These are phyloP conservation scores for Arthroderma uncinatum DNA, from an alignment of 2,329 filamentous ascomycete species.

Conservation along the genomic window DNA sequence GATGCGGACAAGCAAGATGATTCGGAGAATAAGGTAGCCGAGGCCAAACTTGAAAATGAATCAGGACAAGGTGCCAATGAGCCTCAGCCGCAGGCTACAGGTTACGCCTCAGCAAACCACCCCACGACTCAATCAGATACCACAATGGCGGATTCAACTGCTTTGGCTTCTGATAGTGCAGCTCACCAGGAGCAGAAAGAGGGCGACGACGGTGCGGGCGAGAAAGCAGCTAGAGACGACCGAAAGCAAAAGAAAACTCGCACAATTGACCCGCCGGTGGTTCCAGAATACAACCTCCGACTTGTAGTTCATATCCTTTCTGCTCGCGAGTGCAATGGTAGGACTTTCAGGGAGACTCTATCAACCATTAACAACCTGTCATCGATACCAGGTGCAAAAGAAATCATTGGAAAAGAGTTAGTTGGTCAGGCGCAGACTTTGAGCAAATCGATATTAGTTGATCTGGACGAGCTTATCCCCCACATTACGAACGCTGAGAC, in stretches of 20 bases:
- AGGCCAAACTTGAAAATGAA: constrained; percentile 28
- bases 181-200: constrained; percentile 30
- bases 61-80: constrained; percentile 19
- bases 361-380: constrained; percentile 98
- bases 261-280: constrained; percentile 64
- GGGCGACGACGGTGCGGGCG: constrained; percentile 21
- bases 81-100: constrained; percentile 19
- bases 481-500: constrained; percentile 79
- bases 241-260: constrained; percentile 49
- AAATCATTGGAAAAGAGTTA: constrained; percentile 84
- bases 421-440: constrained; percentile 75
- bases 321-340: constrained; percentile 88
- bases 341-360: constrained; percentile 94
- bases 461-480: constrained; percentile 72
- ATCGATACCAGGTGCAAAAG: constrained; percentile 78
- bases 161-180: constrained; percentile 13
- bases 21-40: constrained; percentile 31
- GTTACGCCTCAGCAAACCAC: constrained; percentile 17
- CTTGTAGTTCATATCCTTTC: constrained; percentile 95
- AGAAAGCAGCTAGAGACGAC: constrained; percentile 24
- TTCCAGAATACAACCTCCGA: constrained; percentile 79
- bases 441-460: constrained; percentile 71
- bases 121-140: constrained; percentile 26
- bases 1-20: constrained; percentile 59
- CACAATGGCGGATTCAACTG: constrained; percentile 28